These are phyloP conservation scores for Trichophyton simii DNA, from an alignment of 2,329 filamentous ascomycete genomes.

Conservation along the genomic window DNA sequence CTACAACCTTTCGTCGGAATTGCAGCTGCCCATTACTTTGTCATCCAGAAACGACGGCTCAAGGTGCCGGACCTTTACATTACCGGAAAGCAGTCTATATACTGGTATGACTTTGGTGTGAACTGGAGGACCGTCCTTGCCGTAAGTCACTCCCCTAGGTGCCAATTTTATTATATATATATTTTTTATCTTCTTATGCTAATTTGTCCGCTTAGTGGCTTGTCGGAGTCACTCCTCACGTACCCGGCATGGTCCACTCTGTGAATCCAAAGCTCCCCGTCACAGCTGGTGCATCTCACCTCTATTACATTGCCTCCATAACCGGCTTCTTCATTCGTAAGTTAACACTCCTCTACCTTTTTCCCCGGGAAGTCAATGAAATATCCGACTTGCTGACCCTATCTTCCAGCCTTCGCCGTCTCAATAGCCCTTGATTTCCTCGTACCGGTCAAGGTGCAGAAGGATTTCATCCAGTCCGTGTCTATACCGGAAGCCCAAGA, in stretches of 20 bases:
- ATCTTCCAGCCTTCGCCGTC: neutral
- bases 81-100: slow-evolving; percentile 35
- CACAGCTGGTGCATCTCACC: slow-evolving; percentile 22
- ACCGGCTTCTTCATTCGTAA: slow-evolving; percentile 29
- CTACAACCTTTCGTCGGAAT: slow-evolving; percentile 31
- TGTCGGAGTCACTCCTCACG: slow-evolving; percentile 7
- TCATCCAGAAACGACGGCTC: slow-evolving; percentile 29
- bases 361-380: neutral
- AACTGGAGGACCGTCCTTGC: slow-evolving; percentile 33
- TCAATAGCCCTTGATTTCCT: neutral
- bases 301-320: slow-evolving; percentile 34
- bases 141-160: neutral
- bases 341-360: neutral
- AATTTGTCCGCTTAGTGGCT: slow-evolving; percentile 13
- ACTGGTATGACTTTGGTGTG: slow-evolving; percentile 32
- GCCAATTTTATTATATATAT: neutral
- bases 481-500: neutral
- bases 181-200: neutral
- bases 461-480: neutral
- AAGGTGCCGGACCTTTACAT: slow-evolving; percentile 38
- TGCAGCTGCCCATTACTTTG: slow-evolving; percentile 23
- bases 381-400: neutral
- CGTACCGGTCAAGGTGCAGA: neutral
- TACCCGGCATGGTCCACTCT: slow-evolving; percentile 28
- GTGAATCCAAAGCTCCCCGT: slow-evolving; percentile 13